Base-by-base conservation (phyloP, 768 basidiomycete species). In the Boletellus emodensis region DNA sequence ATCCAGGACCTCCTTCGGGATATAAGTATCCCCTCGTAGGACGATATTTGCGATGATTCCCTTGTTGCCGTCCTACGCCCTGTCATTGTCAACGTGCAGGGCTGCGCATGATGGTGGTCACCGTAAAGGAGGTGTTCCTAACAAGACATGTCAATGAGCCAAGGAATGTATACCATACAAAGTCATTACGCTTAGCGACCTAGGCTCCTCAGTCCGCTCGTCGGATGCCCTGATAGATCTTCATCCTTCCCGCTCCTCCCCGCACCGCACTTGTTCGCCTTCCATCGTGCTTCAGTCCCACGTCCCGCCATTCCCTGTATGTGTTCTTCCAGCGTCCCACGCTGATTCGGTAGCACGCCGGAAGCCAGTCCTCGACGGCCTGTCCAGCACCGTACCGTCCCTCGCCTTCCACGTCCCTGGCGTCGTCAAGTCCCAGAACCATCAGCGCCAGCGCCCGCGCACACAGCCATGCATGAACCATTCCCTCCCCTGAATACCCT, bases 401-500 rank as follows among this genome's bases (percentile, higher is more conserved):
- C 33, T 65, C 65, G 2, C 9, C 7, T 30, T 52, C 51, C 34
- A 58, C 22, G 11, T 30, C 45, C 41, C 20, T 42, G 13, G 34
- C 40, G 0, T 55, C 39, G 20, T 76, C 74, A 13, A 66, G 58
- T 3, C 71, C 76, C 4, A 82, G 64, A 4, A 89, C 69, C 84
- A 85, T 84, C 46, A 70, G 56, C 11, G 81, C 84, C 17, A 85
- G 62, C 8, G 80, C 82, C 48, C 75, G 73, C 4, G 80, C 78
- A 49, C 81, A 75, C 63, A 82, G 61, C 83, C 84, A 86, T 0
- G 82, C 84, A 54, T 85, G 78, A 4, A 78, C 79, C 85, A 87
- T 86, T 2, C 86, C 86, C 55, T 89, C 86, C 1, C 86, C 86
- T 0, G 77, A 74, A 60, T 83, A 88, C 4, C 84, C 86, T 12